Evolutionary conservation across 2,329 filamentous ascomycete species (phyloP), one percentile per base, ranked within the genome.

Genomic region (Aspergillus hiratsukae): DNA sequence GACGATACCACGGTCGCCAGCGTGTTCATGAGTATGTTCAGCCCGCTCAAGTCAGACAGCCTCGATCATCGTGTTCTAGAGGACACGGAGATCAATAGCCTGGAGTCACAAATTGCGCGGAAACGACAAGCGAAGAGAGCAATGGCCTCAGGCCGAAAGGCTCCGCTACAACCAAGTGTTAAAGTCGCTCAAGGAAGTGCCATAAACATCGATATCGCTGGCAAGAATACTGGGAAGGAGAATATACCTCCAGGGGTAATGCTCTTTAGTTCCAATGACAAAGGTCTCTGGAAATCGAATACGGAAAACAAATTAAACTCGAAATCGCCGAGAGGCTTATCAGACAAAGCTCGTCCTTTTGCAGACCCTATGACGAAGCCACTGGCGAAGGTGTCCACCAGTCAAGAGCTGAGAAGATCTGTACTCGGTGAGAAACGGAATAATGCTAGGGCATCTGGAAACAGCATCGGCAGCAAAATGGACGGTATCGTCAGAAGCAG

Each of bases 181-280:
- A 74, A 68, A 28, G 55, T 71, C 52, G 57, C 70, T 6, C 80
- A 81, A 60, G 76, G 75, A 49, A 64, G 69, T 7, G 71, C 72
- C 4, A 69, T 73, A 43, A 67, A 69, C 19, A 64, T 72, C 46
- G 80, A 85, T 62, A 66, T 80, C n/a, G 64, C 74, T 57, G 83
- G 83, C 25, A 76, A 77, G 50, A 81, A 81, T 35, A 78, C 78
- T 4, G 84, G 84, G 5, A 87, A 87, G 63, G 84, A 87, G 67
- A 87, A 87, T 59, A 65, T 85, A 4, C 83, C 83, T 14, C 84
- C 83, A 1, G 78, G 78, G 3, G 52, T 60, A 31, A 29, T 65
- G 11, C 23, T 63, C 14, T 40, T 54, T 37, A 54, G 58, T 10
- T 49, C 61, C 49, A 66, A 68, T 31, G 58, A 54, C 1, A 66